Evolutionary conservation across 208 protist species (phyloP), one percentile per base, ranked within the genome.

Genomic region (Leishmania lainsoni): DNA sequence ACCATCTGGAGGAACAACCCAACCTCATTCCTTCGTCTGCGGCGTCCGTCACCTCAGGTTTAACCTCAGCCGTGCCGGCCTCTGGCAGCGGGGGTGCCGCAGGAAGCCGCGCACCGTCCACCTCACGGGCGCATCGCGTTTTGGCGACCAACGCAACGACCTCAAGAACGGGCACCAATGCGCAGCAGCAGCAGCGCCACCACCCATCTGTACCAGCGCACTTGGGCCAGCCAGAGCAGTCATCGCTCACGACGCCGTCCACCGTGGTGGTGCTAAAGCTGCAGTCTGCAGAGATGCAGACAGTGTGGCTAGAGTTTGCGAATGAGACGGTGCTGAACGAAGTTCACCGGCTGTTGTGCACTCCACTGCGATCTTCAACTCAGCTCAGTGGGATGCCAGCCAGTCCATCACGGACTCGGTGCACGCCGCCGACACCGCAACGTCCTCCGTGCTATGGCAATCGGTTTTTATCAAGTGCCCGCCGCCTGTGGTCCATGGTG

Each of bases 401-500:
- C 42, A 9, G 56, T 20, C 4, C 63, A 26, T 6, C 51, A 45
- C 32, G 65, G 32, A 17, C 69, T 39, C 35, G 17, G 20, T 5
- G 42, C 54, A 22, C 45, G 20, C 35, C 29, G 65, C 42, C 69
- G 78, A 39, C 29, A 26, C 61, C 0, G 63, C 69, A 26, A 26
- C 56, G 56, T 20, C 78, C 76, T 14, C 65, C 83, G 58, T 81
- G 75, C 39, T 68, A 71, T 32, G 83, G 83, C 49, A 93, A 91
- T 61, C 87, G 80, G n/a, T 86, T 91, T 70, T 54, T 93, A 6
- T 81, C 83, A 12, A 91, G 89, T 73, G 89, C 89, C n/a, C 87
- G 85, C 4, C 71, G 89, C 20, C 71, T 73, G 32, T 85, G 85
- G 80, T 79, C 76, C 8, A 91, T 93, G 87, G 78, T 81, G 56